Evolutionary conservation across 371 early-diverging fungal genomes (phyloP).

Genomic region (Mucor racemosus): DNA sequence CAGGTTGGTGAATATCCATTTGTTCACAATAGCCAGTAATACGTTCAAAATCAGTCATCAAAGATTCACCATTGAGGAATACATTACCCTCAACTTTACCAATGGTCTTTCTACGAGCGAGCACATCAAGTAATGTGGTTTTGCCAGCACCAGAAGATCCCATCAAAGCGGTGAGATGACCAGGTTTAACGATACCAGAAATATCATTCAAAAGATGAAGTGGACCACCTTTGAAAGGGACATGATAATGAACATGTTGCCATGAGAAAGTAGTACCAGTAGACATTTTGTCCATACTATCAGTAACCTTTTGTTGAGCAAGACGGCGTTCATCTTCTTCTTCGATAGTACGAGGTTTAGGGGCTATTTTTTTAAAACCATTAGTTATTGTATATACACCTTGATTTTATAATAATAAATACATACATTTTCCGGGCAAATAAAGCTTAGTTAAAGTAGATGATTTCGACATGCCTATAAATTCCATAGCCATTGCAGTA

Average conservation of each 20-base stretch:
- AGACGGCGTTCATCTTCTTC: slow-evolving; percentile 38
- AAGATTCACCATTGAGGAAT: slow-evolving; percentile 57
- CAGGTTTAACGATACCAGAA: slow-evolving; percentile 61
- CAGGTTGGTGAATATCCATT: slow-evolving; percentile 77
- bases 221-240: slow-evolving; percentile 58
- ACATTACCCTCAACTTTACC: slow-evolving; percentile 75
- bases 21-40: slow-evolving; percentile 85
- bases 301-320: slow-evolving; percentile 28
- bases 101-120: slow-evolving; percentile 78
- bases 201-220: slow-evolving; percentile 57
- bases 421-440: slow-evolving; percentile 36
- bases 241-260: slow-evolving; percentile 58
- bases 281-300: slow-evolving; percentile 41
- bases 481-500: slow-evolving; percentile 55
- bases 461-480: slow-evolving; percentile 40
- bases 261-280: slow-evolving; percentile 59
- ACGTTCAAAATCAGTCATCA: slow-evolving; percentile 65
- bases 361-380: too few species aligned
- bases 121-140: slow-evolving; percentile 83
- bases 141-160: slow-evolving; percentile 90
- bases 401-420: neutral
- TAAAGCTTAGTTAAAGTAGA: slow-evolving; percentile 58
- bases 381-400: too few species aligned
- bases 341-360: slow-evolving; percentile 32
- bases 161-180: slow-evolving; percentile 78